Evolutionary conservation across 495 filamentous ascomycete genomes (phyloP).

Genomic region (Podospora pseudoanserina): DNA sequence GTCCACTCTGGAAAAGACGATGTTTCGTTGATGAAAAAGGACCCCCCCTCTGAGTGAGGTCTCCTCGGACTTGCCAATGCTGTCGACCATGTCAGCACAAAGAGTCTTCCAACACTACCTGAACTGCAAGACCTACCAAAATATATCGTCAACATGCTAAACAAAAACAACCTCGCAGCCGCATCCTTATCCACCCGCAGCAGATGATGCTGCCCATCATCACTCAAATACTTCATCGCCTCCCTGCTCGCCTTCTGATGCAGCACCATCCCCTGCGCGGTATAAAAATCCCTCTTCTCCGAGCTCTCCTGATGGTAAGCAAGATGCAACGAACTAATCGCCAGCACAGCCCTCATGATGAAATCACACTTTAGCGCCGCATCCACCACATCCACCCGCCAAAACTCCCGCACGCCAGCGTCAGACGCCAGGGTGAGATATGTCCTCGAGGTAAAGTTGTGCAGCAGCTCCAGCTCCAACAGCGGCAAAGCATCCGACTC

Average conservation of each 20-base stretch:
- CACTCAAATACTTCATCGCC: slow-evolving; percentile 27
- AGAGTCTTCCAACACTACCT: neutral
- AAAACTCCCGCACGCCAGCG: slow-evolving; percentile 33
- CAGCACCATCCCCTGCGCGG: slow-evolving; percentile 49
- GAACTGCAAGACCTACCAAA: slow-evolving; percentile 22
- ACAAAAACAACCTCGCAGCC: slow-evolving; percentile 32
- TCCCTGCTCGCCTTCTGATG: slow-evolving; percentile 42
- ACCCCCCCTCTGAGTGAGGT: slow-evolving; percentile 28
- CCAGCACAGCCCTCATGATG: slow-evolving; percentile 54
- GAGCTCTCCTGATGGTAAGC: slow-evolving; percentile 38
- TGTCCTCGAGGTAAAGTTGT: slow-evolving; percentile 41
- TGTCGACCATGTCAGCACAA: neutral
- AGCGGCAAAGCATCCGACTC: slow-evolving; percentile 27
- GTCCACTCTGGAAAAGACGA: slow-evolving; percentile 35
- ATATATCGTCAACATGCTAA: slow-evolving; percentile 37
- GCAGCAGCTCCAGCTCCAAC: slow-evolving; percentile 41
- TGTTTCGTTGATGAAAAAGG: slow-evolving; percentile 28
- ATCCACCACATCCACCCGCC: slow-evolving; percentile 34
- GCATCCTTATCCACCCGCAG: slow-evolving; percentile 14
- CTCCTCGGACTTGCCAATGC: slow-evolving; percentile 31
- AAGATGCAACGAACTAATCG: slow-evolving; percentile 52
- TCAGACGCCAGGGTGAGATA: slow-evolving; percentile 37
- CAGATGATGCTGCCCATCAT: neutral
- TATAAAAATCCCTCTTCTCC: slow-evolving; percentile 42
- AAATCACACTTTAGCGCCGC: slow-evolving; percentile 50